phyloP scores from a whole-genome alignment of 192 early-diverging fungal species.

The Coemansia sp. region DNA sequence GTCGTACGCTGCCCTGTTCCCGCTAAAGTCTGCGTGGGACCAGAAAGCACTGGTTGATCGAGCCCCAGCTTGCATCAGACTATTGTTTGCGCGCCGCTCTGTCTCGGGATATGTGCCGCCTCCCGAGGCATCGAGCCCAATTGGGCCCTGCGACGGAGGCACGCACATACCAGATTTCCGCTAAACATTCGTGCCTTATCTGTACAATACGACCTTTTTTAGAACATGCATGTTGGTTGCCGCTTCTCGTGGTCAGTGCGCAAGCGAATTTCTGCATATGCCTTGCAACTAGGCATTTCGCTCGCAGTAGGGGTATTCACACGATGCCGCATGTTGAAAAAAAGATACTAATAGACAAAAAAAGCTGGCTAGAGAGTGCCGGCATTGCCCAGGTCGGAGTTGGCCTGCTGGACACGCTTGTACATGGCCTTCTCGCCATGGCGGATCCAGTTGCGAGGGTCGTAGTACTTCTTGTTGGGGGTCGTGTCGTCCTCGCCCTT shows the following conservation, averaged over 20 bases:
- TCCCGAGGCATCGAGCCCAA: neutral
- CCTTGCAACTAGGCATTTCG: neutral
- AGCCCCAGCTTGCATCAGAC: conserved; percentile 25
- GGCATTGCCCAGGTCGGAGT: conserved; percentile 75
- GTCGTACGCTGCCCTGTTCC: conserved; percentile 31
- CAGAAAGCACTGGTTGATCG: conserved; percentile 25
- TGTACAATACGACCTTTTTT: conserved; percentile 5
- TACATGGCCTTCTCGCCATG: conserved; percentile 86
- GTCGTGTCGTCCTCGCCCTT: conserved; percentile 80
- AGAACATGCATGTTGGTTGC: no score
- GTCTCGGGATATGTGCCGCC: neutral
- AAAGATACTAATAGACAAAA: conserved; percentile 4
- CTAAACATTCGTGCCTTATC: neutral
- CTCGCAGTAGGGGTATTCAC: neutral
- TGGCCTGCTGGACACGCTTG: conserved; percentile 77
- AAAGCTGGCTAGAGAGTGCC: conserved; percentile 55
- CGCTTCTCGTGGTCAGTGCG: neutral
- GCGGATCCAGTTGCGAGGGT: conserved; percentile 91
- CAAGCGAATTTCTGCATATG: neutral
- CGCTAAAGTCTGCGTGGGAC: conserved; percentile 31
- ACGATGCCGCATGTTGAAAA: neutral
- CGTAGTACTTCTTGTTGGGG: conserved; percentile 99
- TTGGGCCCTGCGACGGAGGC: neutral
- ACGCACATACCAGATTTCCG: neutral
- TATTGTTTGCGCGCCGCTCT: conserved; percentile 36